phyloP scores from a whole-genome alignment of 192 early-diverging fungal genomes.

The Backusella australiensis region DNA sequence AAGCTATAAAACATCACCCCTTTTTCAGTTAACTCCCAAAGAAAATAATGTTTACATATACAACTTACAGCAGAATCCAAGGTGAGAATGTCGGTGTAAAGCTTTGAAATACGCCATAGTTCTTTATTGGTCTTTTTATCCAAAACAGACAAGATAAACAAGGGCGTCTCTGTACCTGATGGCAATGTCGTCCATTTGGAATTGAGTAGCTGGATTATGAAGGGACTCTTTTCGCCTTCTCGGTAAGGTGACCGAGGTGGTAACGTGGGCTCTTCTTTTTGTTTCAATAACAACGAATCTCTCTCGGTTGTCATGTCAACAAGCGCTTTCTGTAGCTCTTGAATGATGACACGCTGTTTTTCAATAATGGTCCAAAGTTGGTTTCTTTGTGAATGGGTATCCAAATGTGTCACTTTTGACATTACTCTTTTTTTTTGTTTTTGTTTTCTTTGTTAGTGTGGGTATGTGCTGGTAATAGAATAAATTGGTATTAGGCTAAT shows the following conservation, averaged over 20 bases:
- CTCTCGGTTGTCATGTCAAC: constrained; percentile 39
- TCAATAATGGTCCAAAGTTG: constrained; percentile 92
- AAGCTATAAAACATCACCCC: not conserved
- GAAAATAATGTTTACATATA: not conserved
- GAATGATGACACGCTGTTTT: constrained; percentile 83
- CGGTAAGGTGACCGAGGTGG: constrained; percentile 35
- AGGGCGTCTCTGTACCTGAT: constrained; percentile 62
- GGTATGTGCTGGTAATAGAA: not conserved
- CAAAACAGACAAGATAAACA: not conserved
- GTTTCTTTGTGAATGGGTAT: constrained; percentile 62
- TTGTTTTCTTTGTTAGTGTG: not conserved
- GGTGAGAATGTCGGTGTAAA: constrained; percentile 78
- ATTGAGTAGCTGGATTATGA: constrained; percentile 40
- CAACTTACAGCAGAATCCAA: constrained; percentile 69
- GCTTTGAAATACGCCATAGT: constrained; percentile 84
- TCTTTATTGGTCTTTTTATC: constrained; percentile 39
- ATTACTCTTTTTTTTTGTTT: not conserved
- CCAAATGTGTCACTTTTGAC: not conserved
- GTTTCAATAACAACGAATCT: constrained; percentile 31
- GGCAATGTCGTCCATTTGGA: constrained; percentile 68
- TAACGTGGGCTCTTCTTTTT: constrained; percentile 11
- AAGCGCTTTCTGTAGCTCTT: constrained; percentile 73
- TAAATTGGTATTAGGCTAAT: not conserved
- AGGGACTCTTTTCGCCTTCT: constrained; percentile 56
- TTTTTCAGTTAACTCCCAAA: not conserved